Conservation (phyloP, 2,329 filamentous ascomycete genomes). For the Apiospora saccharicola region DNA sequence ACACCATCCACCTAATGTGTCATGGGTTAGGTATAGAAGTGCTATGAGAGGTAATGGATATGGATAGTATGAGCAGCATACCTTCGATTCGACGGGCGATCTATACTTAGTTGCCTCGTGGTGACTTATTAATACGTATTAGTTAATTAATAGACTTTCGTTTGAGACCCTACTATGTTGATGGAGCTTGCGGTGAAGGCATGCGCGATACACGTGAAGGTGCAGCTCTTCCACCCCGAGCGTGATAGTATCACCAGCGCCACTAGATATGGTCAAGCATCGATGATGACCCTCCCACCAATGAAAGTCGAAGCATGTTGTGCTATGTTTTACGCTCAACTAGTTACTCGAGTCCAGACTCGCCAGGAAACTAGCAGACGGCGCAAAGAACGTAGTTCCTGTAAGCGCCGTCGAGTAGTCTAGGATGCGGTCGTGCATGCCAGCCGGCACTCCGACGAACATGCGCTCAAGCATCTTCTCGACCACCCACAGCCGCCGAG, state of each 20-base stretch:
- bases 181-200: background rate
- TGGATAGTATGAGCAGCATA: slow-evolving; percentile 3
- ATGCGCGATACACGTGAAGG: background rate
- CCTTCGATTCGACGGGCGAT: background rate
- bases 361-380: slow-evolving; percentile 41
- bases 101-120: background rate
- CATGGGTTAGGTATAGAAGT: background rate
- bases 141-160: background rate
- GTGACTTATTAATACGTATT: background rate
- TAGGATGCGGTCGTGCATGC: slow-evolving; percentile 61
- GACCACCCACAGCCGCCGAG: slow-evolving; percentile 60
- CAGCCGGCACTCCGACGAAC: slow-evolving; percentile 62
- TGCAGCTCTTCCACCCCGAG: background rate
- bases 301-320: background rate
- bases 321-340: background rate
- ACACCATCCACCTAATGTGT: background rate
- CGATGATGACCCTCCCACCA: background rate
- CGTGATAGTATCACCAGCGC: background rate
- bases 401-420: slow-evolving; percentile 62
- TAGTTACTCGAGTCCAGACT: background rate
- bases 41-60: slow-evolving; percentile 6
- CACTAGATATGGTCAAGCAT: background rate
- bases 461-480: slow-evolving; percentile 66
- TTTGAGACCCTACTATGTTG: background rate
- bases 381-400: slow-evolving; percentile 61